phyloP scores from a whole-genome alignment of 805 yeast genomes.

The Candida qinlingensis region DNA sequence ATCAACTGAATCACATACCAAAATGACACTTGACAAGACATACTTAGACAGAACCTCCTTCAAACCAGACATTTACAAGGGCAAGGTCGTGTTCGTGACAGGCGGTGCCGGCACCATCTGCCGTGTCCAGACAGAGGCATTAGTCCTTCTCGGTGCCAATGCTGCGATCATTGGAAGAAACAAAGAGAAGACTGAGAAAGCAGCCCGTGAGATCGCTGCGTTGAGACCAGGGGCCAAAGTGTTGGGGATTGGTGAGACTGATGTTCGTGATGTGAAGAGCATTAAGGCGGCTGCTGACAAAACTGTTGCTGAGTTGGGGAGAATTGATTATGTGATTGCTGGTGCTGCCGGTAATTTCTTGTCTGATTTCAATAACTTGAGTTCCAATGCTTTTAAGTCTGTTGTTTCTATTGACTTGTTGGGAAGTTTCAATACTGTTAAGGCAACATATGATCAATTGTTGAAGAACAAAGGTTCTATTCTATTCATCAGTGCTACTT shows the following conservation, averaged over 20 bases:
- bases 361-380: slow-evolving; percentile 69
- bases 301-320: slow-evolving; percentile 66
- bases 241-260: slow-evolving; percentile 65
- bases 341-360: slow-evolving; percentile 97
- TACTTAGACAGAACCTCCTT: slow-evolving; percentile 29
- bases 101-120: slow-evolving; percentile 98
- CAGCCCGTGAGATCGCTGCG: slow-evolving; percentile 59
- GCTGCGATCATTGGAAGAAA: slow-evolving; percentile 85
- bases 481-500: slow-evolving; percentile 80
- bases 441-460: slow-evolving; percentile 70
- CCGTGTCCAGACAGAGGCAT: slow-evolving; percentile 80
- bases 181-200: slow-evolving; percentile 54
- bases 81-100: slow-evolving; percentile 84
- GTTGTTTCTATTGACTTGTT: slow-evolving; percentile 82
- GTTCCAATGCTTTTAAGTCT: slow-evolving; percentile 82
- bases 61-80: slow-evolving; percentile 67
- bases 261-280: slow-evolving; percentile 68
- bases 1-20: neutral
- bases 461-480: slow-evolving; percentile 63
- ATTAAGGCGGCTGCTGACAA: slow-evolving; percentile 56
- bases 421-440: slow-evolving; percentile 86
- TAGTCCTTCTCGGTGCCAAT: slow-evolving; percentile 78
- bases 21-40: slow-evolving; percentile 18
- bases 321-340: slow-evolving; percentile 81
- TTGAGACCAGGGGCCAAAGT: slow-evolving; percentile 61